Conservation (phyloP, 306 rosid species). For the Vigna angularis region DNA sequence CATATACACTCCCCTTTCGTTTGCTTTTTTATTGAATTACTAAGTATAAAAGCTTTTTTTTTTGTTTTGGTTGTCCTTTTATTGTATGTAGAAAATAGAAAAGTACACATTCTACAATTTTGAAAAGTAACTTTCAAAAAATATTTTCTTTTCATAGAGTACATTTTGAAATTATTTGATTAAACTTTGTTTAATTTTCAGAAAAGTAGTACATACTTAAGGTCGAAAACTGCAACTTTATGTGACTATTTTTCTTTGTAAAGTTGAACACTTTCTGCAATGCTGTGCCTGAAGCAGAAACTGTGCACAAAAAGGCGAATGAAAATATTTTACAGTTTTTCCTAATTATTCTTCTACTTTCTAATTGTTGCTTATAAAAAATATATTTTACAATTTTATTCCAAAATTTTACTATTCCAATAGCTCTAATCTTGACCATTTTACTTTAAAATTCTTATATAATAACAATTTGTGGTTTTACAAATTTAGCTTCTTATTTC, state of each 20-base stretch:
- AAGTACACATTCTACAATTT: no score
- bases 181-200: no score
- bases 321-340: background rate
- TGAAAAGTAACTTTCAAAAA: no score
- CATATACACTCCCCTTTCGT: no score
- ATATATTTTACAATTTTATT: background rate
- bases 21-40: no score
- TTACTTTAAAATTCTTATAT: constrained; percentile 10
- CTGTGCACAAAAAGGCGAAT: background rate
- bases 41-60: no score
- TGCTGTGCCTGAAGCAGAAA: background rate
- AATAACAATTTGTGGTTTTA: background rate
- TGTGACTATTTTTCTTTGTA: background rate
- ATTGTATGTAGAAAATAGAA: no score
- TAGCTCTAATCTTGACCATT: background rate
- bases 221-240: no score
- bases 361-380: background rate
- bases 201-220: no score
- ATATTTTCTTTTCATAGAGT: no score
- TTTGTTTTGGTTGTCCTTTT: no score
- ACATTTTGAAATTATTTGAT: no score
- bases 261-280: background rate
- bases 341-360: background rate
- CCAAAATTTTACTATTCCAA: background rate
- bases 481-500: background rate